Evolutionary conservation across 305 asterid genomes (phyloP), one percentile per base, ranked within the genome.

Genomic region (Solanum hybrid): DNA sequence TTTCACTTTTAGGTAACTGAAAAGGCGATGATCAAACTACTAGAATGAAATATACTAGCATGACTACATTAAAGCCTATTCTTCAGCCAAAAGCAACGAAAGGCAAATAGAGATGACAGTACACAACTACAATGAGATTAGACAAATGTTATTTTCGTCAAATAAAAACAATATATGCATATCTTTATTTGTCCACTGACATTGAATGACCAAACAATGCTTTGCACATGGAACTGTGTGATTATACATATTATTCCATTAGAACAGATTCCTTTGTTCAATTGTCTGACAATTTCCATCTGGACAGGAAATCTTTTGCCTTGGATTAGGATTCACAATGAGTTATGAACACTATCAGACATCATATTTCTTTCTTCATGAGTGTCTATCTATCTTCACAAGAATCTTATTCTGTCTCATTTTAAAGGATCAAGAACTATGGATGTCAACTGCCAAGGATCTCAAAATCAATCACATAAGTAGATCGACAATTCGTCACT

Each of bases 1-100:
- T 13, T 22, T 61, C 12, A 22, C 34, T 37, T 51, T 88, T 89
- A 35, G 89, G 51, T 61, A 89, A 93, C 90, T 67, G 79, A 64
- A 37, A 37, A 87, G 28, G 46, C 46, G 11, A 71, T 73, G 73
- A 87, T 36, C 37, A 37, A 28, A 73, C 83, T 87, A 26, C 42
- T n/a, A 4, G 29, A 31, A 31, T 26, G 3, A 77, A n/a, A 31
- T 51, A 29, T 28, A 77, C 46, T 75, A 88, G 82, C 71, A 71
- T 29, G 67, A 18, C 31, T 20, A 87, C 69, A 74, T 87, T 74
- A 35, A 40, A 1, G 31, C 1, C n/a, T 74, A 87, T 26, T 67
- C 89, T 24, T 69, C 81, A 87, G 39, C 83, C 83, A 69, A 37
- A 74, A 74, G 84, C 71, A 75, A 39, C 1, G 14, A 29, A 20